Base-by-base conservation (phyloP, 306 rosid genomes). In the Cyamopsis tetragonoloba region DNA sequence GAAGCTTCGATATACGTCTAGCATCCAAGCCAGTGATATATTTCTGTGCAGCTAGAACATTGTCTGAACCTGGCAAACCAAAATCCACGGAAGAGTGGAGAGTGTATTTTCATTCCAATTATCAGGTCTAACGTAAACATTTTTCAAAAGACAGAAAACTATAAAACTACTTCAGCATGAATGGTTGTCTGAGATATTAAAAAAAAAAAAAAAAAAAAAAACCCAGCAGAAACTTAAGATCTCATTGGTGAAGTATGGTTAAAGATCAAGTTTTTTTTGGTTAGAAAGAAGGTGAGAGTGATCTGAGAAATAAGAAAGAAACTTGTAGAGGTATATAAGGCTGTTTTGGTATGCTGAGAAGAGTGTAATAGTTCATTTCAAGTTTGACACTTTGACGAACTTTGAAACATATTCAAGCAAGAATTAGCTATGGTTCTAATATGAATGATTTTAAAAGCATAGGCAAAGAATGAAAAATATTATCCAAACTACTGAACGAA, bases 21-120 rank as follows among this genome's bases (percentile, higher is more conserved):
- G 99, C 97, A 58, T 93, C 99, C 87, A 85, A 84, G 71, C 99
- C 97, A 14, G 99, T 93, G 47, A 93, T 85, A 81, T 83, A 90
- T 71, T 90, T 93, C 58, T 93, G 99, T 0, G 85, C 85, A 47
- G 92, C 96, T 81, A 86, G 99, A 54, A 93, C 83, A 74, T 88
- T 85, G 75, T 93, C 99, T 1, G 83, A 64, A 80, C 97, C 99
- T 90, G 82, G 61, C 77, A 75, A 75, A 42, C 19, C 64, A 37
- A 77, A 56, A 63, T 47, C 18, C 17, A 38, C 13, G 10, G 17
- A 66, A 27, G 32, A 72, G 66, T 50, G 34, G 57, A 17, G 1
- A 32, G 37, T 2, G 46, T 50, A 57, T 58, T 14, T 31, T 57
- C 60, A 19, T 24, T 50, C 4, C 66, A 53, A 32, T 15, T 39